phyloP scores from a whole-genome alignment of 768 basidiomycete species.

The Tulasnella sp. region DNA sequence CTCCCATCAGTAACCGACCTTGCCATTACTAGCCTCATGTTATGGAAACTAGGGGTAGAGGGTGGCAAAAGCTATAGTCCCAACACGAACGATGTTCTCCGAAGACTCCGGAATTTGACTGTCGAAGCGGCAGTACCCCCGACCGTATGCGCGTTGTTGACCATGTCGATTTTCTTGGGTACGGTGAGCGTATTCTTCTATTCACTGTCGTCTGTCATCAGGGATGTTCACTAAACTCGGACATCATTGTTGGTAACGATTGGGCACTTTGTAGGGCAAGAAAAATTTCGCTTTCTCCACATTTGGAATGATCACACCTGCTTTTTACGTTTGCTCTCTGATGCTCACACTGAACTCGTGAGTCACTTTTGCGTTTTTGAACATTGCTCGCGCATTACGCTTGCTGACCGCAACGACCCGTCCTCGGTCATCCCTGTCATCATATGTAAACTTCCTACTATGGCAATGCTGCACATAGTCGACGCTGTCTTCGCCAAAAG shows the following conservation, averaged over 20 bases:
- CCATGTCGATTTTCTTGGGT: not conserved
- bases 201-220: not conserved
- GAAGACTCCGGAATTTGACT: not conserved
- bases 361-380: not conserved
- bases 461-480: too few species aligned
- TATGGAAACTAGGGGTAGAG: too few species aligned
- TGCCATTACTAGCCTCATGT: too few species aligned
- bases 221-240: too few species aligned
- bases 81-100: not conserved
- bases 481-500: not conserved
- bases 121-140: not conserved
- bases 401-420: too few species aligned
- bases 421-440: too few species aligned
- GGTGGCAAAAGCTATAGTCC: not conserved
- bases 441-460: too few species aligned
- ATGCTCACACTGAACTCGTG: slow-evolving; percentile 11
- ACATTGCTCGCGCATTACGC: not conserved
- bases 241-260: not conserved
- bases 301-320: not conserved
- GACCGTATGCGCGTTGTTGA: not conserved
- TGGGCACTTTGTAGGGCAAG: not conserved
- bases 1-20: not conserved
- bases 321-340: not conserved
- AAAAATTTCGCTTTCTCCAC: not conserved
- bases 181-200: not conserved